These are phyloP conservation scores for Diophrys appendiculata DNA, from an alignment of 73 alveolate genomes.

Conservation along the genomic window DNA sequence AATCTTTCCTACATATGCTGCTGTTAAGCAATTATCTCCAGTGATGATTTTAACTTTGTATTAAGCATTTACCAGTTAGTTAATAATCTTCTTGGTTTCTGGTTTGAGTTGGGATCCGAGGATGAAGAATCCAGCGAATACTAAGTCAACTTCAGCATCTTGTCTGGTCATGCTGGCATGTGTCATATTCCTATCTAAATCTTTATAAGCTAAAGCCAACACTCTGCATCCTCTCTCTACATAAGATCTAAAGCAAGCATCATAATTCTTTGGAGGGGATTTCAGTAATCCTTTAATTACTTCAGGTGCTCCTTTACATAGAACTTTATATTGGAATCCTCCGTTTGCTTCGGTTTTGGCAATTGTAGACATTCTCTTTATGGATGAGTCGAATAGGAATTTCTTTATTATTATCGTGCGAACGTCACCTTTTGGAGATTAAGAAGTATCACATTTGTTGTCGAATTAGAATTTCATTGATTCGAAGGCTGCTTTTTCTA, in stretches of 20 bases:
- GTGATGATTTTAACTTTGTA: slow-evolving; percentile 88
- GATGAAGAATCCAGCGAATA: slow-evolving; percentile 89
- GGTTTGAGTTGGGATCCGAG: slow-evolving; percentile 93
- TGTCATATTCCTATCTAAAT: slow-evolving; percentile 46
- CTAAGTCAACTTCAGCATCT: slow-evolving; percentile 84
- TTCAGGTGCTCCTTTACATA: slow-evolving; percentile 98
- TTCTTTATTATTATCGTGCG: slow-evolving; percentile 66
- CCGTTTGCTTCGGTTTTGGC: slow-evolving; percentile 70
- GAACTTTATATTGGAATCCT: slow-evolving; percentile 60
- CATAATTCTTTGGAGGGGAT: slow-evolving; percentile 77
- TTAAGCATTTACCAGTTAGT: slow-evolving; percentile 72
- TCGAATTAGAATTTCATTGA: slow-evolving; percentile 54
- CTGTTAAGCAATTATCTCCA: slow-evolving; percentile 95
- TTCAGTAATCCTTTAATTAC: slow-evolving; percentile 67
- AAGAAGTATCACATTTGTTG: slow-evolving; percentile 64
- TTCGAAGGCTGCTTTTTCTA: slow-evolving; percentile 89
- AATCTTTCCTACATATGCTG: slow-evolving; percentile 87
- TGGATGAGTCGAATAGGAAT: slow-evolving; percentile 89
- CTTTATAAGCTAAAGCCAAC: slow-evolving; percentile 85
- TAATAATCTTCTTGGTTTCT: slow-evolving; percentile 74
- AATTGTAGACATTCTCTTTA: slow-evolving; percentile 93
- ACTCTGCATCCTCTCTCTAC: slow-evolving; percentile 92
- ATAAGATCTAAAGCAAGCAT: slow-evolving; percentile 64
- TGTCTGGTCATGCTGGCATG: slow-evolving; percentile 77
- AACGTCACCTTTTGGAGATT: slow-evolving; percentile 60